phyloP scores from a whole-genome alignment of 331 rosid species.

The Cucumis variabilis region DNA sequence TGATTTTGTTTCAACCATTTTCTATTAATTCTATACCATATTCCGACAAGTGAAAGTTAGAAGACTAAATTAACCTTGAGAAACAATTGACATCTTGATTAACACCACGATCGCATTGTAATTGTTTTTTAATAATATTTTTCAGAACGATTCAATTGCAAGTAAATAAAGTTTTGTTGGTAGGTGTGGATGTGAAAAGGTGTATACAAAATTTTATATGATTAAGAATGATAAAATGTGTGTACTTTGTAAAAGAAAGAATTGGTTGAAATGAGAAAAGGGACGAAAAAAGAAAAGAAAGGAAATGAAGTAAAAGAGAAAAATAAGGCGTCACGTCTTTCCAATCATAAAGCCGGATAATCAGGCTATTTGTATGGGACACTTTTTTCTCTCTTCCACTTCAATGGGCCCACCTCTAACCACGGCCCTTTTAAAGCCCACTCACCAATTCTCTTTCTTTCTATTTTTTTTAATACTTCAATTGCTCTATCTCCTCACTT shows the following conservation, averaged over 20 bases:
- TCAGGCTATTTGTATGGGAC: constrained; percentile 27
- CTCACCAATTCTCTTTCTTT: not conserved
- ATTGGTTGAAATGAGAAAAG: not conserved
- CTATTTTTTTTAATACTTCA: too few relatives aligned
- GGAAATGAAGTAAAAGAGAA: not conserved
- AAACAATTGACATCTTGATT: too few relatives aligned
- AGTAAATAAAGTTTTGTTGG: not conserved
- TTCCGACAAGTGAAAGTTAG: too few relatives aligned
- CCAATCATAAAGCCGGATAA: constrained; percentile 21
- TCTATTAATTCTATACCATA: too few relatives aligned
- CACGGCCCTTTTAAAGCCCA: constrained; percentile 27
- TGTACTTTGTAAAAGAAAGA: too few relatives aligned
- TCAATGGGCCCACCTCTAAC: constrained; percentile 20
- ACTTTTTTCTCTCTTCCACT: constrained; percentile 13
- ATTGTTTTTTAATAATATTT: too few relatives aligned
- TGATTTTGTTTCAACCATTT: too few relatives aligned
- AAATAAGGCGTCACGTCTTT: constrained; percentile 6
- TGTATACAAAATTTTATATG: not conserved
- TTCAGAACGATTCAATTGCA: too few relatives aligned
- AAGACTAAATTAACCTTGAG: too few relatives aligned
- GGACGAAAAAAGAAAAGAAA: not conserved
- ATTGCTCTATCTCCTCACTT: too few relatives aligned
- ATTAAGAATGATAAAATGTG: not conserved
- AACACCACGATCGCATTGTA: too few relatives aligned
- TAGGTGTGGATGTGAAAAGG: not conserved